A percentile compares a stretch with the other conserved stretches of the same genome.
Evolutionary conservation across 768 basidiomycete genomes (phyloP).

Genomic region (Mycena chlorophos): DNA sequence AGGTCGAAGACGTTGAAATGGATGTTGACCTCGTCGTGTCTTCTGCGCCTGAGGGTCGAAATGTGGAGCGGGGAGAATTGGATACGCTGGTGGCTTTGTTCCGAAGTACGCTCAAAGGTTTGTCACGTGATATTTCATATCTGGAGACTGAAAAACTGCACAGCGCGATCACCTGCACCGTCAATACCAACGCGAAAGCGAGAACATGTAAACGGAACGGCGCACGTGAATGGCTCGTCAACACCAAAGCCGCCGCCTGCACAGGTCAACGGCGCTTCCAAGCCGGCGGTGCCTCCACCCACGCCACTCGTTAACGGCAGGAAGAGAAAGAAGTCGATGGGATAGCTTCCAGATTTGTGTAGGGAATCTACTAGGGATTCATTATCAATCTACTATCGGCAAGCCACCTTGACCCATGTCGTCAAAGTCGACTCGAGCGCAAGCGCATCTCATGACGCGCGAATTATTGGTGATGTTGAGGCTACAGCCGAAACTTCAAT

Average conservation of each 20-base stretch:
- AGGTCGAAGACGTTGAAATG: conserved; percentile 47
- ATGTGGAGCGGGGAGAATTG: conserved; percentile 58
- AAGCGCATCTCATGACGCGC: too few relatives aligned
- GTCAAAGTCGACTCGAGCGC: too few relatives aligned
- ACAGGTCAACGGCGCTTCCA: conserved; percentile 9
- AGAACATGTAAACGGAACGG: conserved; percentile 13
- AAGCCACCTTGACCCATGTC: too few relatives aligned
- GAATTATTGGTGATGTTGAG: too few relatives aligned
- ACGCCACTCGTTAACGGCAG: conserved; percentile 41
- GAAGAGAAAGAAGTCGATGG: conserved; percentile 56
- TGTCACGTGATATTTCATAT: conserved; percentile 16
- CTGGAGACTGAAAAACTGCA: background rate
- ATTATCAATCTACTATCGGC: too few relatives aligned
- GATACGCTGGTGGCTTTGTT: conserved; percentile 63
- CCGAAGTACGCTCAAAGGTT: conserved; percentile 48
- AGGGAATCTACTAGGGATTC: background rate
- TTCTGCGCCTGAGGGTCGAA: conserved; percentile 26
- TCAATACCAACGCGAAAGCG: conserved; percentile 5
- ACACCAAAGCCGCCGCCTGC: background rate
- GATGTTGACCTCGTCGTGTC: conserved; percentile 27
- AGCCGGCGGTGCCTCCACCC: conserved; percentile 22
- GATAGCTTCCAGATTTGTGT: background rate
- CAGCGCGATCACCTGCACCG: conserved; percentile 14
- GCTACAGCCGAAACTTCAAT: too few relatives aligned
- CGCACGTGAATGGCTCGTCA: conserved; percentile 2